phyloP scores from a whole-genome alignment of 148 eudicot species.

The Rhododendron henanense region DNA sequence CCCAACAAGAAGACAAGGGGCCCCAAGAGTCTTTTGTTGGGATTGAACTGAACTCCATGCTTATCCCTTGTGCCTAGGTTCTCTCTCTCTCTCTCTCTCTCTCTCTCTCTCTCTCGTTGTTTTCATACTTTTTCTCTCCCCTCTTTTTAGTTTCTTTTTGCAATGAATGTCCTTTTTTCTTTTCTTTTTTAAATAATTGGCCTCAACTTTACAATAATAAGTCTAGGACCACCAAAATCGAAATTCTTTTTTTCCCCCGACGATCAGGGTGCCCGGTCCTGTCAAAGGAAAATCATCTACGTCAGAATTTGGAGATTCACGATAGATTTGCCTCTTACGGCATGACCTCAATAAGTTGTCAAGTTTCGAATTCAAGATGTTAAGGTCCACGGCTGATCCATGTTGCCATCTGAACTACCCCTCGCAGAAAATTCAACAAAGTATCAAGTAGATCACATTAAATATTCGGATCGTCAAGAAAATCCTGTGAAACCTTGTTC shows the following conservation, averaged over 20 bases:
- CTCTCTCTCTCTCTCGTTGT: background rate
- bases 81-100: background rate
- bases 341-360: background rate
- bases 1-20: slow-evolving; percentile 40
- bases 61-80: slow-evolving; percentile 28
- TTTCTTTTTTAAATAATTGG: background rate
- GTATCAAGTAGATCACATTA: background rate
- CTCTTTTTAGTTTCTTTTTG: background rate
- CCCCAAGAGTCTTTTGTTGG: slow-evolving; percentile 8
- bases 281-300: too few species aligned
- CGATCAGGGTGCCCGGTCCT: too few species aligned
- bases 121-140: background rate
- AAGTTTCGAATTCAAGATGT: too few species aligned
- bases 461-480: background rate
- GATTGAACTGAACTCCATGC: slow-evolving; percentile 22
- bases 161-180: background rate
- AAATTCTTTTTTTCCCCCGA: too few species aligned
- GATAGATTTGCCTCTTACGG: background rate
- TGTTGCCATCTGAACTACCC: background rate
- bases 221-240: background rate
- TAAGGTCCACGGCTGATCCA: background rate
- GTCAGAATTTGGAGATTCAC: background rate
- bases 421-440: background rate
- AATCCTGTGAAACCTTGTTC: background rate
- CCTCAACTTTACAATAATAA: background rate